A percentile compares a stretch with the other conserved stretches of the same genome.
These are phyloP conservation scores for Solidago caesia DNA, from an alignment of 129 eudicot genomes.

Conservation along the genomic window DNA sequence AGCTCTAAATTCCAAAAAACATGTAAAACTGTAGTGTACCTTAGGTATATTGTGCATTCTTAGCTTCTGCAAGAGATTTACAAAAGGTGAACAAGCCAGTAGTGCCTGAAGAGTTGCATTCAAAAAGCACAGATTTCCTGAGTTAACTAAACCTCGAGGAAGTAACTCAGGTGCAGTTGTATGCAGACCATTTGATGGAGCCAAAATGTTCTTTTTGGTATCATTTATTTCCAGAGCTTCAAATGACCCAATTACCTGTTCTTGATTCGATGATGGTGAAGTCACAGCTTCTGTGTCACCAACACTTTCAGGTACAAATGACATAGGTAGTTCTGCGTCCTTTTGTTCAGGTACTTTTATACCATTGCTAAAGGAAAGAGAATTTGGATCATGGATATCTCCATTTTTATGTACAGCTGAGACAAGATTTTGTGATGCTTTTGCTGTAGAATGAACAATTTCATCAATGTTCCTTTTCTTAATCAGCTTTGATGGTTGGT, in stretches of 20 bases:
- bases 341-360: slow-evolving; percentile 28
- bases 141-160: slow-evolving; percentile 77
- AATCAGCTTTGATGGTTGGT: slow-evolving; percentile 28
- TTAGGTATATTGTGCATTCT: slow-evolving; percentile 56
- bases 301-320: slow-evolving; percentile 26
- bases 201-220: slow-evolving; percentile 14
- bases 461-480: slow-evolving; percentile 25
- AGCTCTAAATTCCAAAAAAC: neutral
- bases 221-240: slow-evolving; percentile 28
- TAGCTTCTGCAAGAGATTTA: slow-evolving; percentile 60
- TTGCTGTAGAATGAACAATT: slow-evolving; percentile 22
- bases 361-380: slow-evolving; percentile 28
- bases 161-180: slow-evolving; percentile 37
- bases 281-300: slow-evolving; percentile 25
- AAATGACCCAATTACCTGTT: slow-evolving; percentile 20
- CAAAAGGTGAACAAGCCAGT: slow-evolving; percentile 75
- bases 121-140: slow-evolving; percentile 78
- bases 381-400: slow-evolving; percentile 19
- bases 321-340: slow-evolving; percentile 35
- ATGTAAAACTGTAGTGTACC: slow-evolving; percentile 37
- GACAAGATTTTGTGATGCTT: slow-evolving; percentile 1
- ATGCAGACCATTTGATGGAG: slow-evolving; percentile 37
- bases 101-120: slow-evolving; percentile 90
- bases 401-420: slow-evolving; percentile 36
- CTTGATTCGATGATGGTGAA: slow-evolving; percentile 28